phyloP scores from a whole-genome alignment of 1,284 basidiomycete genomes.

The Moesziomyces sp. region DNA sequence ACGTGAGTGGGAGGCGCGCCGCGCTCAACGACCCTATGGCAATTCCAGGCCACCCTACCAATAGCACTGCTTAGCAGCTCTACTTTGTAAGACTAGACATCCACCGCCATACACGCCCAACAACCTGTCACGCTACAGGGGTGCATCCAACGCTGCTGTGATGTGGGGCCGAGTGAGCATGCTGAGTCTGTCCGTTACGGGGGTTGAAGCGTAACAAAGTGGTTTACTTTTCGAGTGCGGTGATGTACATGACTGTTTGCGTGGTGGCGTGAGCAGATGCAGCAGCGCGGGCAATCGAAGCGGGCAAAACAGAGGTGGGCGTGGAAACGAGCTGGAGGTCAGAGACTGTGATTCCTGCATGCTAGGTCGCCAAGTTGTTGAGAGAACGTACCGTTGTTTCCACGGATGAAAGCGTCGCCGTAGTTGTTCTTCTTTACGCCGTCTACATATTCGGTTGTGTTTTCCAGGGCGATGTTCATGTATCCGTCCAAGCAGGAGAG shows the following conservation, averaged over 20 bases:
- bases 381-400: conserved; percentile 85
- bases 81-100: too few species aligned
- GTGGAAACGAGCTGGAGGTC: neutral
- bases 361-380: too few species aligned
- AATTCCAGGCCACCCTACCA: neutral
- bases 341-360: too few species aligned
- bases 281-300: neutral
- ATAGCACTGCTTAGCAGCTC: neutral
- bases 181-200: neutral
- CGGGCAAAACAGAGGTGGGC: too few species aligned
- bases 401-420: conserved; percentile 93
- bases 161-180: neutral
- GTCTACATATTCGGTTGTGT: conserved; percentile 93
- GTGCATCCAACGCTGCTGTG: neutral
- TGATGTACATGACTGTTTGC: conserved; percentile 51
- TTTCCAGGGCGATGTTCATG: conserved; percentile 97
- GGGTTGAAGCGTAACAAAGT: neutral
- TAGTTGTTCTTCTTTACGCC: conserved; percentile 86
- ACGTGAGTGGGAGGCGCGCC: neutral
- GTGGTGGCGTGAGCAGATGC: neutral
- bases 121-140: too few species aligned
- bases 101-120: too few species aligned
- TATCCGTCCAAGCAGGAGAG: conserved; percentile 93
- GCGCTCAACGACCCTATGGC: neutral
- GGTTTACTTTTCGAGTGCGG: conserved; percentile 43